phyloP scores from a whole-genome alignment of 495 filamentous ascomycete genomes.

The Pseudomonodictys pantanalensis region DNA sequence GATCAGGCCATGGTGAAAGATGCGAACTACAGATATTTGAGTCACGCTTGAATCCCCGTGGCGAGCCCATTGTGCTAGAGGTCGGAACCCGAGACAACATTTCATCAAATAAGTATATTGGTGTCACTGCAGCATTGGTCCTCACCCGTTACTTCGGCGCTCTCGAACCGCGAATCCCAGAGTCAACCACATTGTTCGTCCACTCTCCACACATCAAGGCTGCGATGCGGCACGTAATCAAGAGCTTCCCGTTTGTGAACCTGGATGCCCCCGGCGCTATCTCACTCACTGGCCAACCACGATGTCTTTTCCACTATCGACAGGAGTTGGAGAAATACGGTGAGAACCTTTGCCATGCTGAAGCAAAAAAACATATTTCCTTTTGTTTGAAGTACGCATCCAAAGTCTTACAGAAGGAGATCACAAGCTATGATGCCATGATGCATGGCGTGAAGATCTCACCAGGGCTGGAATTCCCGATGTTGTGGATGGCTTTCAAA shows the following conservation, averaged over 20 bases:
- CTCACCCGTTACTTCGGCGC: not conserved
- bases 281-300: not conserved
- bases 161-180: not conserved
- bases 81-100: not conserved
- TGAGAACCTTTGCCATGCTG: not conserved
- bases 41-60: not conserved
- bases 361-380: not conserved
- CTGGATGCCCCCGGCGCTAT: not conserved
- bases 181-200: not conserved
- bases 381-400: not conserved
- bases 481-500: constrained; percentile 31
- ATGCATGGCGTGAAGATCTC: not conserved
- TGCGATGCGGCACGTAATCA: not conserved
- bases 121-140: not conserved
- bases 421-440: not conserved
- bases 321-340: not conserved
- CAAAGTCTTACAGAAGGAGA: not conserved
- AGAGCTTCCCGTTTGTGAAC: not conserved
- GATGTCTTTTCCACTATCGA: not conserved
- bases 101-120: not conserved
- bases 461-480: not conserved
- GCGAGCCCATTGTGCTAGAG: not conserved
- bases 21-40: not conserved
- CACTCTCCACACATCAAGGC: not conserved
- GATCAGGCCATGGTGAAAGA: not conserved